Conservation (phyloP, 306 rosid genomes). For the Ceratonia siliqua region DNA sequence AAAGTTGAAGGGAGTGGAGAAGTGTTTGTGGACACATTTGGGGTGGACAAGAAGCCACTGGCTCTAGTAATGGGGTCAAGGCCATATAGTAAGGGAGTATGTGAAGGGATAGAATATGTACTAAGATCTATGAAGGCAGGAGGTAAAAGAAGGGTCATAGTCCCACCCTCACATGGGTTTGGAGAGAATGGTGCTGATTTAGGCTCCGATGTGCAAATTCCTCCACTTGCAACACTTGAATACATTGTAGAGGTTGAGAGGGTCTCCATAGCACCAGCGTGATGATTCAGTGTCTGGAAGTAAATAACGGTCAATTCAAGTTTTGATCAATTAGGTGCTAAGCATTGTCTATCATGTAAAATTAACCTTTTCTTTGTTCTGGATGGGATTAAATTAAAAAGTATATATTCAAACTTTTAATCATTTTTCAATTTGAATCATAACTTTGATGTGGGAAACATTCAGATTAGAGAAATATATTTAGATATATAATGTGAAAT, state of each 20-base stretch:
- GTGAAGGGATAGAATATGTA: constrained; percentile 87
- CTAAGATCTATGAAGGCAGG: constrained; percentile 81
- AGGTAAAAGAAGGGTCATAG: constrained; percentile 70
- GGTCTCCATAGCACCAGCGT: constrained; percentile 94
- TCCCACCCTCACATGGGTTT: constrained; percentile 79
- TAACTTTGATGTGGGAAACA: too few relatives aligned
- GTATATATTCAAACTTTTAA: too few relatives aligned
- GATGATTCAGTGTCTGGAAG: constrained; percentile 17
- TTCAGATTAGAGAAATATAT: too few relatives aligned
- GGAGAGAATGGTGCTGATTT: constrained; percentile 84
- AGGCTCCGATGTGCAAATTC: constrained; percentile 73
- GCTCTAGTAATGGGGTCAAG: constrained; percentile 89
- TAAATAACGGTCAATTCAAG: background rate
- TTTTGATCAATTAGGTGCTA: constrained; percentile 3
- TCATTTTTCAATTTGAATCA: too few relatives aligned
- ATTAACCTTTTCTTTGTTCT: too few relatives aligned
- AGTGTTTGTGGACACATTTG: constrained; percentile 86
- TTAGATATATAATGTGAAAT: too few relatives aligned
- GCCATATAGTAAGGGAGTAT: constrained; percentile 85
- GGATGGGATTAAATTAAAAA: too few relatives aligned
- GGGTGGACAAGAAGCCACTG: constrained; percentile 65
- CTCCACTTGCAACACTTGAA: constrained; percentile 80
- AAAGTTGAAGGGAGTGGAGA: constrained; percentile 49
- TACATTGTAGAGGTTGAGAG: constrained; percentile 76
- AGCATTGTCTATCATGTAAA: background rate